A percentile compares a stretch with the other conserved stretches of the same genome.
Conservation (phyloP, 495 filamentous ascomycete species). For the Talaromyces wortmannii region DNA sequence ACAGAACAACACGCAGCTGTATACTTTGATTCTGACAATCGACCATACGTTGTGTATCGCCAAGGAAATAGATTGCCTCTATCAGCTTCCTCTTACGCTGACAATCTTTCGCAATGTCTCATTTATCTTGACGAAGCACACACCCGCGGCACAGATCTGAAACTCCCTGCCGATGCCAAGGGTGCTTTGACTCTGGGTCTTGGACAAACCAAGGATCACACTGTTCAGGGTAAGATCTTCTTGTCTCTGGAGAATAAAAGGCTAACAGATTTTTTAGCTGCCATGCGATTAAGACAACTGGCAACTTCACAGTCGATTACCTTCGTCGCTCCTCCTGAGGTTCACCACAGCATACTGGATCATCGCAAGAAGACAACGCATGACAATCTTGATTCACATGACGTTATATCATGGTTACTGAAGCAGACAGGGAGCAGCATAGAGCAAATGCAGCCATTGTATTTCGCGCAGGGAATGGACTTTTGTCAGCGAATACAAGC, state of each 20-base stretch:
- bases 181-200: conserved; percentile 64
- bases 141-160: conserved; percentile 69
- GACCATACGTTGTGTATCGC: conserved; percentile 34
- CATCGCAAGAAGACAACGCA: neutral
- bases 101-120: conserved; percentile 52
- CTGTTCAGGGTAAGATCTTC: conserved; percentile 59
- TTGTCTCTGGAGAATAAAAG: neutral
- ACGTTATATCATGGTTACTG: conserved; percentile 54
- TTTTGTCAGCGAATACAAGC: conserved; percentile 37
- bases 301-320: conserved; percentile 50
- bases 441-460: conserved; percentile 48
- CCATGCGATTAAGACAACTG: conserved; percentile 58
- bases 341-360: conserved; percentile 40
- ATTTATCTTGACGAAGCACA: conserved; percentile 72
- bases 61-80: conserved; percentile 39
- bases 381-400: conserved; percentile 26
- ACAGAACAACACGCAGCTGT: conserved; percentile 41
- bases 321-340: conserved; percentile 43
- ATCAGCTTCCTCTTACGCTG: conserved; percentile 48
- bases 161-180: conserved; percentile 47
- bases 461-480: conserved; percentile 48
- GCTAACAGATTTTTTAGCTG: conserved; percentile 31
- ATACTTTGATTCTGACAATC: conserved; percentile 46
- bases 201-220: conserved; percentile 59
- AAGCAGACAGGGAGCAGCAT: conserved; percentile 51